Evolutionary conservation across 345 rosid species (phyloP).

Genomic region (Hibiscus trionum): DNA sequence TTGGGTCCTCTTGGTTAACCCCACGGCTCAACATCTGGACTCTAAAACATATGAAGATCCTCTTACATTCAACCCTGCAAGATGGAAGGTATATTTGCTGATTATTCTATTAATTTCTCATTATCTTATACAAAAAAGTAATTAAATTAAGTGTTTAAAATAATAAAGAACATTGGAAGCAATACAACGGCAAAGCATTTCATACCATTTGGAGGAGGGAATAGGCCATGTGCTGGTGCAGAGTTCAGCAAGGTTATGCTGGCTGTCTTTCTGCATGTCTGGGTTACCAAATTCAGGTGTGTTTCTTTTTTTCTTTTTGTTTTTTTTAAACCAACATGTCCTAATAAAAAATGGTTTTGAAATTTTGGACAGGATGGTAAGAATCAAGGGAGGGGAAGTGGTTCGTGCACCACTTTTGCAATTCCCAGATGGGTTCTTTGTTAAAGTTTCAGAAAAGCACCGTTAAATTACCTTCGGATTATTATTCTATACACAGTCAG

Average conservation of each 20-base stretch:
- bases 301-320: neutral
- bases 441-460: neutral
- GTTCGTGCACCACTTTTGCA: neutral
- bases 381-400: neutral
- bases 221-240: neutral
- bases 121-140: neutral
- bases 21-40: constrained; percentile 18
- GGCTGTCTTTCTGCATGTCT: neutral
- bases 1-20: constrained; percentile 14
- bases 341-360: neutral
- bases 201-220: neutral
- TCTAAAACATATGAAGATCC: constrained; percentile 19
- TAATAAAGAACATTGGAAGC: neutral
- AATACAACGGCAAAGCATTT: neutral
- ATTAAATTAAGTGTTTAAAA: neutral
- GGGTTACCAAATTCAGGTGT: neutral
- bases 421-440: neutral
- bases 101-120: no score
- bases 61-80: constrained; percentile 19
- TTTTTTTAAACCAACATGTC: neutral
- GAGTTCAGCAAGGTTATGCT: neutral
- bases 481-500: no score
- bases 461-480: neutral
- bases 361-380: neutral
- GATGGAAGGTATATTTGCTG: constrained; percentile 13